Base-by-base conservation (phyloP, 768 basidiomycete genomes). In the Ramaria rubella region DNA sequence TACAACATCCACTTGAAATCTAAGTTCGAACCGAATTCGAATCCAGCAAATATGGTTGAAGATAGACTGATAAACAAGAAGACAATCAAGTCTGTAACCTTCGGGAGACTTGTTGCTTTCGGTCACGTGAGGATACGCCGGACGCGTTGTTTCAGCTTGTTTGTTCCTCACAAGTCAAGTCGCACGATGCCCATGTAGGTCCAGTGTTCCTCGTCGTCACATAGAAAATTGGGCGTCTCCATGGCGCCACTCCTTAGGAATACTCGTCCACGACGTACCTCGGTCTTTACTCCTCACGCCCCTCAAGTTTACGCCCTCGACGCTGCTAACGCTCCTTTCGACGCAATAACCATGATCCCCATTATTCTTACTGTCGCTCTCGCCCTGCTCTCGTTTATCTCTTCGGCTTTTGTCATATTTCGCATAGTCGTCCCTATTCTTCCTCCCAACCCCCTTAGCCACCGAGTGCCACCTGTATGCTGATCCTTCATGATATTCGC, bases 371-470 rank as follows among this genome's bases (percentile, higher is more conserved):
- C 84, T 52, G 73, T 90, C 64, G 77, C 77, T 46, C 79, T 89
- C 64, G 80, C 81, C 69, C 77, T 89, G 66, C 58, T 86, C 63
- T 88, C 87, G 53, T 86, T 89, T 73, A 67, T 82, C 65, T 78
- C 78, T 66, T 88, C 87, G 45, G 83, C 77, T 65, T 88, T 87
- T 65, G 78, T 87, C 64, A 80, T 90, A 70, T 80, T 88, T 65
- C 83, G 84, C 67, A 84, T 87, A 67, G 67, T 88, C 64, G 75
- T 87, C 66, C 85, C 87, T 58, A 82, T 88, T 67, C 68, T 90
- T 56, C 87, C 86, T 26, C 85, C 86, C 51, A 78, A 81, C 62
- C 83, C 85, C 26, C 73, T 87, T 67, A 87, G 85, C 69, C 80
- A 80, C 73, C 82, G 83, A 64, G 85, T 86, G 65, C 77, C 82